These are phyloP conservation scores for Podospora sp. DNA, from an alignment of 495 filamentous ascomycete species.

Conservation along the genomic window DNA sequence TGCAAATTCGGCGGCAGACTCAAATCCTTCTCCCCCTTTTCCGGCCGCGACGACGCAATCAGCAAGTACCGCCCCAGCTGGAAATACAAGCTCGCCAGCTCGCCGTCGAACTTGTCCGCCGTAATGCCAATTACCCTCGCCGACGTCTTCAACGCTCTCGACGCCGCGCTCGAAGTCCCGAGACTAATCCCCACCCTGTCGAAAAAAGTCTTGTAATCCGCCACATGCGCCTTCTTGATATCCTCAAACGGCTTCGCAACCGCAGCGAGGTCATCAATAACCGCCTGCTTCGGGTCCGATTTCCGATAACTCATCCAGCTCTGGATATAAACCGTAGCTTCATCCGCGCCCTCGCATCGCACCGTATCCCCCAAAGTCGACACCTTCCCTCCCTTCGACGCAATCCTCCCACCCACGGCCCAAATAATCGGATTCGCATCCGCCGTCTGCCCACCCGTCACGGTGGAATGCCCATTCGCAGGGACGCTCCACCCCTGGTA, in stretches of 20 bases:
- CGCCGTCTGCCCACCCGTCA: background rate
- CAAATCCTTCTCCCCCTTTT: background rate
- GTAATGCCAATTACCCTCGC: background rate
- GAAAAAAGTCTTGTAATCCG: background rate
- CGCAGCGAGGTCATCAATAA: background rate
- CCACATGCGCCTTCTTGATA: background rate
- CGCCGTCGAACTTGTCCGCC: background rate
- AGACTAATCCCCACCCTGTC: background rate
- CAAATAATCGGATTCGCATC: constrained; percentile 11
- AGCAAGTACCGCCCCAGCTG: background rate
- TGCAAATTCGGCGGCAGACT: constrained; percentile 17
- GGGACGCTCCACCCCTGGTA: constrained; percentile 6
- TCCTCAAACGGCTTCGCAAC: background rate
- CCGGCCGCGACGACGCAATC: constrained; percentile 8
- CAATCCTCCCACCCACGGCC: constrained; percentile 9
- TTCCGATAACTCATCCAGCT: constrained; percentile 11
- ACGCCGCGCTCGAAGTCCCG: background rate
- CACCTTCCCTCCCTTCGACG: background rate
- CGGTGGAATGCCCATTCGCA: background rate
- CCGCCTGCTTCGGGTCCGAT: background rate
- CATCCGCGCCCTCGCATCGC: constrained; percentile 11
- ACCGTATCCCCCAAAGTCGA: constrained; percentile 14
- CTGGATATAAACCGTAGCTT: constrained; percentile 5
- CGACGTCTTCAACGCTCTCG: constrained; percentile 6
- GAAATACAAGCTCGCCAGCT: constrained; percentile 2